Percentiles rank a stretch among this genome's conserved stretches.
phyloP scores from a whole-genome alignment of 208 protist species.

The Leishmania guyanensis region DNA sequence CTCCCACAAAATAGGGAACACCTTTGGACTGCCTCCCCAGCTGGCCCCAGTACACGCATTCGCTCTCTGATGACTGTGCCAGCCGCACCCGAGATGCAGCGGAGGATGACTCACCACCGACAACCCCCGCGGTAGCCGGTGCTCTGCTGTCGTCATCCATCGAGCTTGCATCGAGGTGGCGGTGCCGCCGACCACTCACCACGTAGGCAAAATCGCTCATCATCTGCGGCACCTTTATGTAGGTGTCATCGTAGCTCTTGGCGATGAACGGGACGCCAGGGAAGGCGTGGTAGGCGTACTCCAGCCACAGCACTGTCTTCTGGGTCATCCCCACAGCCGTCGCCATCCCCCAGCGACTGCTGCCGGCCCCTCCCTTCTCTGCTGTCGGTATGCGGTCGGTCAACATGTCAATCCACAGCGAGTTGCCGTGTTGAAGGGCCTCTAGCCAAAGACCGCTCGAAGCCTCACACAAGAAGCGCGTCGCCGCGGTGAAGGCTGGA shows the following conservation, averaged over 20 bases:
- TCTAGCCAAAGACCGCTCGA: conserved; percentile 30
- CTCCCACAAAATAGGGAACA: conserved; percentile 16
- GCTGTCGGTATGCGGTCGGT: conserved; percentile 31
- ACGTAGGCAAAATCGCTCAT: conserved; percentile 34
- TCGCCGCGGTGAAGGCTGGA: conserved; percentile 11
- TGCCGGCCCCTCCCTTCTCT: conserved; percentile 9
- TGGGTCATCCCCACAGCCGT: conserved; percentile 40
- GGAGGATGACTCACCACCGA: background rate
- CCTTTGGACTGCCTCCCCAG: conserved; percentile 10
- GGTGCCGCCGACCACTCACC: background rate
- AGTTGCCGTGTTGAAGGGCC: conserved; percentile 30
- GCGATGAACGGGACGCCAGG: conserved; percentile 31
- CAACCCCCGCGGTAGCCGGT: background rate
- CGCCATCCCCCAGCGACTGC: conserved; percentile 28
- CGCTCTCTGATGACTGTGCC: background rate
- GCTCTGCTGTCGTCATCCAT: background rate
- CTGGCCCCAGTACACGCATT: conserved; percentile 32
- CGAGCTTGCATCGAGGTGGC: background rate
- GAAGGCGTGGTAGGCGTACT: conserved; percentile 36
- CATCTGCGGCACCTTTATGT: conserved; percentile 44
- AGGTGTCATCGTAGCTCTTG: conserved; percentile 48
- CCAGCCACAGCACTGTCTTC: conserved; percentile 48
- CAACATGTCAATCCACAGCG: conserved; percentile 33
- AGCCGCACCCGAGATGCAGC: background rate
- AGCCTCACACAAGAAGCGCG: conserved; percentile 27